Evolutionary conservation across 1,284 basidiomycete species (phyloP).

Genomic region (Schizopora paradoxa): DNA sequence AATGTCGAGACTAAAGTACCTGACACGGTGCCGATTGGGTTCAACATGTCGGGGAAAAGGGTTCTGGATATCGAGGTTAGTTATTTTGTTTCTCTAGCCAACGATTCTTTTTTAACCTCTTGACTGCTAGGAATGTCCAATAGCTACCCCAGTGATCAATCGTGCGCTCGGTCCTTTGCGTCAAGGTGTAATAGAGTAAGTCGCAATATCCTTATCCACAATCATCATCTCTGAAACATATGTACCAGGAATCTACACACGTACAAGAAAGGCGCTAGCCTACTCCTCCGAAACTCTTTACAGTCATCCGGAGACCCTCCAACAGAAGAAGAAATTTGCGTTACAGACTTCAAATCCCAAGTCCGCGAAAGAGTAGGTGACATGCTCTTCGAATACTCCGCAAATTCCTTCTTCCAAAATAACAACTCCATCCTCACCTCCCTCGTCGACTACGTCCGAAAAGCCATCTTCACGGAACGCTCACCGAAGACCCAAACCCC

Average conservation of each 20-base stretch:
- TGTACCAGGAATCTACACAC: constrained; percentile 65
- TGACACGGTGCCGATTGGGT: constrained; percentile 78
- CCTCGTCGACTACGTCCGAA: constrained; percentile 77
- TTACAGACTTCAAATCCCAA: constrained; percentile 77
- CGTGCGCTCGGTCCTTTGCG: constrained; percentile 59
- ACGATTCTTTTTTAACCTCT: background rate
- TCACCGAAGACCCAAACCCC: constrained; percentile 29
- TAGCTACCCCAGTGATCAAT: constrained; percentile 84
- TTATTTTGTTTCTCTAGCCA: background rate
- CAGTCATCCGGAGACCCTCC: constrained; percentile 30
- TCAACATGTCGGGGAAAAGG: constrained; percentile 76
- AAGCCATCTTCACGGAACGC: constrained; percentile 51
- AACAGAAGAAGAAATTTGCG: constrained; percentile 61
- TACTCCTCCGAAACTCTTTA: constrained; percentile 88
- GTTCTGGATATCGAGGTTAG: constrained; percentile 91
- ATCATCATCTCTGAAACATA: constrained; percentile 10
- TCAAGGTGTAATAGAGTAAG: constrained; percentile 65
- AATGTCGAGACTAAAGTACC: constrained; percentile 20
- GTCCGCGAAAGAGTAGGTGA: constrained; percentile 84
- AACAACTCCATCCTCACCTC: constrained; percentile 90
- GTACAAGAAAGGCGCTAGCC: constrained; percentile 87
- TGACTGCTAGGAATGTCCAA: constrained; percentile 78
- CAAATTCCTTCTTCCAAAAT: constrained; percentile 95
- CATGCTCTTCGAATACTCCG: constrained; percentile 83
- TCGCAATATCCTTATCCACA: constrained; percentile 12